These are phyloP conservation scores for Colletotrichum euphorbiae DNA, from an alignment of 2,329 filamentous ascomycete genomes.

Conservation along the genomic window DNA sequence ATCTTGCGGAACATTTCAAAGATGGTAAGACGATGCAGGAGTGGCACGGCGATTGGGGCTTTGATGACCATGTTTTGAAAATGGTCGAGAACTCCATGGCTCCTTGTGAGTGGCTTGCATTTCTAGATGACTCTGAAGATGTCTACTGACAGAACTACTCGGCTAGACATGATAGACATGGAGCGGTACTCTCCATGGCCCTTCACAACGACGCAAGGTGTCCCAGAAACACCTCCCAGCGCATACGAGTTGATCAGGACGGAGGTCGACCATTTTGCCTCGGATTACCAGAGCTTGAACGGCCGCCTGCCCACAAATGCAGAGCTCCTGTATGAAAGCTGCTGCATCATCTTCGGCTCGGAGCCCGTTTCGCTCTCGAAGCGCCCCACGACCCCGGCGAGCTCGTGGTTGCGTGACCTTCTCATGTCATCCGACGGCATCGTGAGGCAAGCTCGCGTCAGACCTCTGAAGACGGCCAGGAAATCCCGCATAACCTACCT, in stretches of 20 bases:
- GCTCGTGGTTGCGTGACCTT: constrained; percentile 46
- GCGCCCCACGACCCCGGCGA: constrained; percentile 37
- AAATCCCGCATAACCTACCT: constrained; percentile 33
- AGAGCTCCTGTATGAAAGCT: constrained; percentile 35
- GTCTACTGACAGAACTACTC: constrained; percentile 9
- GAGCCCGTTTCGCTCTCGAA: constrained; percentile 17
- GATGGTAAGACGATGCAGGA: too few species aligned
- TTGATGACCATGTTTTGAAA: too few species aligned
- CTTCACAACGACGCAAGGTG: constrained; percentile 43
- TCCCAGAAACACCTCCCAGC: constrained; percentile 37
- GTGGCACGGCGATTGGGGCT: too few species aligned
- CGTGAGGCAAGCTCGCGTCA: constrained; percentile 39
- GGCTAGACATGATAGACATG: constrained; percentile 51
- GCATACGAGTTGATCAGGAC: constrained; percentile 36
- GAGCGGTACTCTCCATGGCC: constrained; percentile 51
- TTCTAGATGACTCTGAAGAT: constrained; percentile 4
- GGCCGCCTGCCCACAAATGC: constrained; percentile 11
- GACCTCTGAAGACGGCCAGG: constrained; percentile 20
- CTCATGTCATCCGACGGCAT: constrained; percentile 38
- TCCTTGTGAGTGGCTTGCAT: too few species aligned
- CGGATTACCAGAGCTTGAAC: constrained; percentile 15
- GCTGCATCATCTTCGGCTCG: constrained; percentile 42
- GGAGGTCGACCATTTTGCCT: constrained; percentile 28
- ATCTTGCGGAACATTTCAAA: too few species aligned
- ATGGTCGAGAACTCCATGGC: too few species aligned